Conservation (phyloP, 2,329 filamentous ascomycete genomes). For the Keithomyces neogunnii region DNA sequence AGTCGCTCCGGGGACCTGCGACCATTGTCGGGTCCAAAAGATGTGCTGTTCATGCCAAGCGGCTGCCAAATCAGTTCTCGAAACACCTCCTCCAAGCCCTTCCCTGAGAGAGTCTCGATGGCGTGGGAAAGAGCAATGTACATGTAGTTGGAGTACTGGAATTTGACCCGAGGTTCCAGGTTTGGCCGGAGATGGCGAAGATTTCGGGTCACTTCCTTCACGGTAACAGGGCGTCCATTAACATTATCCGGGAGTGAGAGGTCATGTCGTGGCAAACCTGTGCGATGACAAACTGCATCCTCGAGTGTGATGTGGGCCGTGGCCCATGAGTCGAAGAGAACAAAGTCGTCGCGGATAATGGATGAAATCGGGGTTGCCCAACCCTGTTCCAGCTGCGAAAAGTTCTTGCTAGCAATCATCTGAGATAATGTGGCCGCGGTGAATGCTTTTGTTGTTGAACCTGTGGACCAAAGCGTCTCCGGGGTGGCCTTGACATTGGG, state of each 20-base stretch:
- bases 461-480: constrained; percentile 46
- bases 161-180: constrained; percentile 34
- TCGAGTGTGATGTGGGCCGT: constrained; percentile 43
- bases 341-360: constrained; percentile 43
- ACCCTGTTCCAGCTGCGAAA: constrained; percentile 20
- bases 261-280: constrained; percentile 38
- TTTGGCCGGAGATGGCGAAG: constrained; percentile 36
- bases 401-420: constrained; percentile 34
- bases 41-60: constrained; percentile 37
- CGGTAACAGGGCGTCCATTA: neutral
- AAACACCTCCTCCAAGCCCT: constrained; percentile 30
- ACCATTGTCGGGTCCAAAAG: constrained; percentile 20
- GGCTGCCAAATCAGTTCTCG: constrained; percentile 34
- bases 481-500: constrained; percentile 31
- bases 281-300: constrained; percentile 44
- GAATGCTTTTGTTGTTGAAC: constrained; percentile 48
- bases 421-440: constrained; percentile 41
- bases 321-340: constrained; percentile 34
- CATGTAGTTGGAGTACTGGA: constrained; percentile 43
- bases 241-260: neutral
- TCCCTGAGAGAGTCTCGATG: constrained; percentile 31
- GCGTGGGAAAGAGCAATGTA: constrained; percentile 35
- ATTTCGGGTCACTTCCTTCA: constrained; percentile 16
- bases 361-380: constrained; percentile 39
- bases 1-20: constrained; percentile 19